Percentiles rank a stretch among this genome's conserved stretches.
Conservation (phyloP, 2,329 filamentous ascomycete genomes). For the Verticillium alfalfae region DNA sequence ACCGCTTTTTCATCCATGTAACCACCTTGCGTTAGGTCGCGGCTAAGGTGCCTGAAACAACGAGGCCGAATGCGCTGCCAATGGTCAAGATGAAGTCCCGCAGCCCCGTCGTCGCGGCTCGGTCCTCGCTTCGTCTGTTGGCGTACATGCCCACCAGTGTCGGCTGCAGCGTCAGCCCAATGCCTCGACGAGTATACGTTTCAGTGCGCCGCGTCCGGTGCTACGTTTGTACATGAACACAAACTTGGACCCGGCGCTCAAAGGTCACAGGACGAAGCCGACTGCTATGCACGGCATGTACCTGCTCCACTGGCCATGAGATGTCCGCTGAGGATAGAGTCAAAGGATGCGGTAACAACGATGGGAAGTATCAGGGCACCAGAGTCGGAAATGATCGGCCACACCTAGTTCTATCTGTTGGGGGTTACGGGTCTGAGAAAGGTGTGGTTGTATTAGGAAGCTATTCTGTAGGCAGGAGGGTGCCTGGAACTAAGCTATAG, state of each 20-base stretch:
- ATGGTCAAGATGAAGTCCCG: conserved; percentile 31
- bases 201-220: conserved; percentile 19
- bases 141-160: conserved; percentile 30
- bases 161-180: conserved; percentile 28
- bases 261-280: conserved; percentile 27
- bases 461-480: too few species aligned
- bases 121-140: conserved; percentile 25
- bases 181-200: conserved; percentile 23
- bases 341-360: conserved; percentile 17
- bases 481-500: too few species aligned
- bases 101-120: conserved; percentile 29
- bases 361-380: conserved; percentile 22
- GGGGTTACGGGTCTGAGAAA: too few species aligned
- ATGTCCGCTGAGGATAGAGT: conserved; percentile 22
- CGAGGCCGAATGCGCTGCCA: conserved; percentile 28
- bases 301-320: conserved; percentile 19
- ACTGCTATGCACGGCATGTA: conserved; percentile 21
- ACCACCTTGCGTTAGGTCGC: conserved; percentile 5
- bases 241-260: conserved; percentile 22
- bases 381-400: conserved; percentile 5
- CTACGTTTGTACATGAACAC: conserved; percentile 16
- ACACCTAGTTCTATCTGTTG: too few species aligned
- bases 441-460: too few species aligned
- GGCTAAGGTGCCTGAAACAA: conserved; percentile 18
- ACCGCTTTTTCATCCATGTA: conserved; percentile 4